Evolutionary conservation across 2,329 filamentous ascomycete genomes (phyloP).

Genomic region (Rhytidhysteron rufulum): DNA sequence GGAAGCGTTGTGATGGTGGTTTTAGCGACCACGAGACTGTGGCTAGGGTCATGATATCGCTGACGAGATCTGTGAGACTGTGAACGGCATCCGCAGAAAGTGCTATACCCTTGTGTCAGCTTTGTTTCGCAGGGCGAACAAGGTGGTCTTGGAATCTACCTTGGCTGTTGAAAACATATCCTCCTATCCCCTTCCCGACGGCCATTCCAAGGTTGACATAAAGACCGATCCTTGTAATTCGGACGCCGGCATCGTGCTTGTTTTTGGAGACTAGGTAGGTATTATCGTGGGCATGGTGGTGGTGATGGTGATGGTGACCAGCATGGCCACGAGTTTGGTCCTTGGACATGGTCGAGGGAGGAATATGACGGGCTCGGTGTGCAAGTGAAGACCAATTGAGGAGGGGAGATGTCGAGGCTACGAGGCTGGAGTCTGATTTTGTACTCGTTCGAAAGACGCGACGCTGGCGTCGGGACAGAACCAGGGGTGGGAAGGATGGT

Average conservation of each 20-base stretch:
- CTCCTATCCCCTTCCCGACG: conserved; percentile 84
- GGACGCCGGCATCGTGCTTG: conserved; percentile 87
- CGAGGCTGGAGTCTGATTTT: conserved; percentile 12
- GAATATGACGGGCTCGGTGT: conserved; percentile 28
- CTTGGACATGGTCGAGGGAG: conserved; percentile 25
- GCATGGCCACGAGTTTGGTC: conserved; percentile 30
- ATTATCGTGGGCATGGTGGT: conserved; percentile 82
- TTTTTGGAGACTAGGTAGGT: conserved; percentile 75
- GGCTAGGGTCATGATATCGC: conserved; percentile 87
- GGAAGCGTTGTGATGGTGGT: conserved; percentile 77
- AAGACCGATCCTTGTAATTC: conserved; percentile 85
- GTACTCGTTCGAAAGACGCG: conserved; percentile 15
- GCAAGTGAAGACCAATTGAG: conserved; percentile 30
- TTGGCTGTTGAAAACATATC: conserved; percentile 92
- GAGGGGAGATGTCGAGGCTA: conserved; percentile 7
- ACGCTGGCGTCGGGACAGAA: conserved; percentile 1
- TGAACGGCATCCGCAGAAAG: conserved; percentile 94
- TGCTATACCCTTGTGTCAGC: conserved; percentile 44
- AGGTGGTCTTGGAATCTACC: conserved; percentile 20
- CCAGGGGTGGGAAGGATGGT: conserved; percentile 11
- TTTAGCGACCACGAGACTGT: conserved; percentile 93
- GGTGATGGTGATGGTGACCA: conserved; percentile 64
- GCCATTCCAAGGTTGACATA: conserved; percentile 93
- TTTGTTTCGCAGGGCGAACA: background rate
- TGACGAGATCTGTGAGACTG: conserved; percentile 90